Evolutionary conservation across 441 rosid species (phyloP), one percentile per base, ranked within the genome.

Genomic region (Eutrema salsugineum): DNA sequence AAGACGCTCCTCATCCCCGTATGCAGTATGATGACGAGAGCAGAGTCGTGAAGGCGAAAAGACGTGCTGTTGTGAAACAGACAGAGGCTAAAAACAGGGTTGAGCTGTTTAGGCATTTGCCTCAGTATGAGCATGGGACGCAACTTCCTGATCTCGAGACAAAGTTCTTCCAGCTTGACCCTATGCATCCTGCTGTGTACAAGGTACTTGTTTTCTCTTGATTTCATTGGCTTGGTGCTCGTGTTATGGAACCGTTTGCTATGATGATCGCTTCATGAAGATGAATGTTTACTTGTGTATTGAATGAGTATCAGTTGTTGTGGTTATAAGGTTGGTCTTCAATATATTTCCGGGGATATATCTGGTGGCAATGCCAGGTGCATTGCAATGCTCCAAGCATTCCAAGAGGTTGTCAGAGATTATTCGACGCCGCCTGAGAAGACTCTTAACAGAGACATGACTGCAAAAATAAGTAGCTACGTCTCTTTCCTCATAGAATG

Each of bases 291-390:
- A 27, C 40, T 56, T 36, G 49, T 56, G 39, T 24, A 30, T 54
- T 62, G 71, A 70, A 42, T 66, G 55, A 50, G 38, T 66, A 33
- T 71, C 15, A 46, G 46, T 48, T 76, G 7, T 44, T 66, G 43
- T 55, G 72, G 66, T 64, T 76, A 61, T 69, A 79, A 94, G 99
- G 98, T 88, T 69, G 99, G 98, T 40, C 85, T 92, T 62, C 93
- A 89, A 47, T 92, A 89, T 80, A 81, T 92, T 58, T 85, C 88
- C 2, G 98, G 97, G 66, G 97, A 94, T 84, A 78, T 92, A 44
- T 78, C 78, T 59, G 98, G 99, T 43, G 93, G 97, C 38, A 94
- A 94, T 84, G 99, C 97, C 14, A 93, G 97, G n/a, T 94, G 99
- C 63, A 88, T 94, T 59, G 97, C 96, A 35, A 94, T 94, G 99